Percentiles rank a stretch among this genome's conserved stretches.
These are phyloP conservation scores for Colletotrichum noveboracense DNA, from an alignment of 2,329 filamentous ascomycete genomes.

Conservation along the genomic window DNA sequence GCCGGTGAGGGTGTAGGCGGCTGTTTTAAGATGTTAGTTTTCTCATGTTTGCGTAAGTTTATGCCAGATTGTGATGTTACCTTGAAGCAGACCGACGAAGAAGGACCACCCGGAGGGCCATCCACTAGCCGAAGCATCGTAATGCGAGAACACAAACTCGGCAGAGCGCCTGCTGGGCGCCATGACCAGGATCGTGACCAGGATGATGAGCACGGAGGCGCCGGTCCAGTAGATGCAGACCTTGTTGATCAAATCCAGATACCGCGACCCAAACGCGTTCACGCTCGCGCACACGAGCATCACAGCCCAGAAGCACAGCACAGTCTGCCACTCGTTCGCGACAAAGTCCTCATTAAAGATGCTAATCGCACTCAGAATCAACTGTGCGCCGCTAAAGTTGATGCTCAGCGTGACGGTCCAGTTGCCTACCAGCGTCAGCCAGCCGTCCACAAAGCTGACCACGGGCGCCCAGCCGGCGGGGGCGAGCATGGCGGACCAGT, in stretches of 20 bases:
- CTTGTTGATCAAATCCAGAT: slow-evolving; percentile 73
- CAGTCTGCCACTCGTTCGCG: slow-evolving; percentile 71
- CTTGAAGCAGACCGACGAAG: slow-evolving; percentile 72
- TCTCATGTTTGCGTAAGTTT: background rate
- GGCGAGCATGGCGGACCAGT: slow-evolving; percentile 72
- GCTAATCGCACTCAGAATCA: slow-evolving; percentile 65
- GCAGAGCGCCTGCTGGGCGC: slow-evolving; percentile 60
- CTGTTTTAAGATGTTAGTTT: slow-evolving; percentile 29
- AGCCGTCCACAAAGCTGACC: slow-evolving; percentile 73
- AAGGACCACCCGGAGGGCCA: slow-evolving; percentile 76
- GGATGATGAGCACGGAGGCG: slow-evolving; percentile 59
- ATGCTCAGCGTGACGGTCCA: slow-evolving; percentile 71
- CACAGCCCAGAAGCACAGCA: slow-evolving; percentile 75
- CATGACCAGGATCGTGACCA: slow-evolving; percentile 63
- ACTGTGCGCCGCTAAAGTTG: slow-evolving; percentile 72
- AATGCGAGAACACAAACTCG: slow-evolving; percentile 72
- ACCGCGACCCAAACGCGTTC: slow-evolving; percentile 67
- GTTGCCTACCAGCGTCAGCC: slow-evolving; percentile 75
- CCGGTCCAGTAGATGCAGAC: slow-evolving; percentile 77
- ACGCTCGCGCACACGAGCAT: slow-evolving; percentile 68
- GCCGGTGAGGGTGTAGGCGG: slow-evolving; percentile 65
- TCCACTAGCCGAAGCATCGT: slow-evolving; percentile 68
- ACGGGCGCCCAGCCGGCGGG: slow-evolving; percentile 70
- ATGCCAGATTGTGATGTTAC: background rate
- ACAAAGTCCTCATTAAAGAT: slow-evolving; percentile 74